Percentiles rank a stretch among this genome's conserved stretches.
Evolutionary conservation across 1,284 basidiomycete species (phyloP).

Genomic region (Irpex sp.): DNA sequence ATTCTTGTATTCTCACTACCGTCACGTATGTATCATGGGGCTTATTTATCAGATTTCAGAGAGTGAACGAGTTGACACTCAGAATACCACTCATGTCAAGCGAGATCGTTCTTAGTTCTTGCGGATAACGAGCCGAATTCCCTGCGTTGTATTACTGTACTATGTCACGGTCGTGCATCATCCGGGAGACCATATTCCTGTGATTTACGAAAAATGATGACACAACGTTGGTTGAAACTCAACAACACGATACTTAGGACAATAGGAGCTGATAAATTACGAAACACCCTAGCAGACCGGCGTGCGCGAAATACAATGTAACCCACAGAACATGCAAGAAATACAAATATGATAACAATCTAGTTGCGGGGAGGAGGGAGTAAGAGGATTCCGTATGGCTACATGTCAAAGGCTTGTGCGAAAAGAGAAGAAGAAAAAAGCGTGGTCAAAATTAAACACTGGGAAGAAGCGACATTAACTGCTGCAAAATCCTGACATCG

Average conservation of each 20-base stretch:
- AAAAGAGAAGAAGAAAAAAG: not conserved
- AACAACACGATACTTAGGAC: not conserved
- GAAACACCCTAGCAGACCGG: not conserved
- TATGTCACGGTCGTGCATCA: not conserved
- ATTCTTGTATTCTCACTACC: too few species aligned
- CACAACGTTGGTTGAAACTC: not conserved
- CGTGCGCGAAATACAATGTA: not conserved
- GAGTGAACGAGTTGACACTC: too few species aligned
- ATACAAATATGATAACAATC: not conserved
- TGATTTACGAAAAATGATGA: not conserved
- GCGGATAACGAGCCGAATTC: not conserved
- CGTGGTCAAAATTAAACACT: not conserved
- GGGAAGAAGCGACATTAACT: conserved; percentile 19
- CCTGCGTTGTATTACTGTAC: not conserved
- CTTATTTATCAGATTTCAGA: too few species aligned
- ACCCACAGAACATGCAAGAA: not conserved
- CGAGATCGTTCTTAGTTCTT: not conserved
- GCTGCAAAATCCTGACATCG: conserved; percentile 46
- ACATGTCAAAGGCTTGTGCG: not conserved
- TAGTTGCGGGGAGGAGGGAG: not conserved
- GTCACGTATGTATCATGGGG: too few species aligned
- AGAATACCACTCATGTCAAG: not conserved
- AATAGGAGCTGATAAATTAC: not conserved
- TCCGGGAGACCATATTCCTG: too few species aligned
- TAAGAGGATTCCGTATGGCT: not conserved